Percentiles rank a stretch among this genome's conserved stretches.
Conservation (phyloP, 352 stramenopile genomes). For the Aphanomyces cochlioides region DNA sequence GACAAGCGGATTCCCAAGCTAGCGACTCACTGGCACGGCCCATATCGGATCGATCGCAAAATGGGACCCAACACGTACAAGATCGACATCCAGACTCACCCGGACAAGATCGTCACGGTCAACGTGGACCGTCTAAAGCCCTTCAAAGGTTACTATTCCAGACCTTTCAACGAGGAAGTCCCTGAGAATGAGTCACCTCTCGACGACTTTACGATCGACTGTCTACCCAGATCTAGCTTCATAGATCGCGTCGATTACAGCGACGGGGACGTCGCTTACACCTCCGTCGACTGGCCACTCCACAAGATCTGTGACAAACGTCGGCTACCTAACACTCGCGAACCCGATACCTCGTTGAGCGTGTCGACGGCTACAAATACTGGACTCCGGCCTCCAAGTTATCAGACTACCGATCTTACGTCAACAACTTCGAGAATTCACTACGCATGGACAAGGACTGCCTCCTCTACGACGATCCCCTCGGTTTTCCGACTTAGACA, state of each 20-base stretch:
- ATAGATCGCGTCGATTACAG: neutral
- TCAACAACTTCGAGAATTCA: neutral
- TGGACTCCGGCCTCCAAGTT: neutral
- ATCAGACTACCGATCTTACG: neutral
- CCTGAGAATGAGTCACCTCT: neutral
- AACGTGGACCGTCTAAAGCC: conserved; percentile 16
- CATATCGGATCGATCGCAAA: neutral
- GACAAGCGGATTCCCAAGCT: conserved; percentile 1
- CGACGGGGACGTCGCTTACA: neutral
- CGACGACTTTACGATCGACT: conserved; percentile 3
- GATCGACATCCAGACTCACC: neutral
- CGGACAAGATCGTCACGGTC: conserved; percentile 4
- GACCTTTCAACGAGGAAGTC: conserved; percentile 12
- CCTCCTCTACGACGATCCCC: neutral
- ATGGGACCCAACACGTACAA: conserved; percentile 10
- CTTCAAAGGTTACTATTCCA: neutral
- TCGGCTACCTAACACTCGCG: neutral
- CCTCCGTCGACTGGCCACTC: neutral
- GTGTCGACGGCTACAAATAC: neutral
- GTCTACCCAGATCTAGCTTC: neutral
- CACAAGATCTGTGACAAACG: neutral
- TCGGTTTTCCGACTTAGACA: neutral
- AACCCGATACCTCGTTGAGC: neutral
- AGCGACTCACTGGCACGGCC: neutral
- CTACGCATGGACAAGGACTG: neutral